These are phyloP conservation scores for Verticillium dahliae DNA, from an alignment of 2,329 filamentous ascomycete genomes.

Conservation along the genomic window DNA sequence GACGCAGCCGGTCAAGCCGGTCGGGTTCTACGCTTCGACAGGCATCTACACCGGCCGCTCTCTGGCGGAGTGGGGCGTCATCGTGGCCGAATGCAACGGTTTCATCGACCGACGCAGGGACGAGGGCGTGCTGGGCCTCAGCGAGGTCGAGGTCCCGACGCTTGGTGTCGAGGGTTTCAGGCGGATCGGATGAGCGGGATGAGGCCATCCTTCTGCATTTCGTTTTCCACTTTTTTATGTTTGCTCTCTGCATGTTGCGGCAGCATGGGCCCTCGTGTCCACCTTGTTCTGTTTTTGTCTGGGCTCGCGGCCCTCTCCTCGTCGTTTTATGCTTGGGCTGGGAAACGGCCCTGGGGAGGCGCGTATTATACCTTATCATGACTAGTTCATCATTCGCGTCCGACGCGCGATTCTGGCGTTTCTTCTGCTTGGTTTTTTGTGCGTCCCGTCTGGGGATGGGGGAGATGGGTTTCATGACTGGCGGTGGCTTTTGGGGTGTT, in stretches of 20 bases:
- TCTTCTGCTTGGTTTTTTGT: neutral
- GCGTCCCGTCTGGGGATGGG: neutral
- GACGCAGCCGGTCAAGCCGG: conserved; percentile 38
- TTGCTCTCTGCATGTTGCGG: neutral
- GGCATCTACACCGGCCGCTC: conserved; percentile 64
- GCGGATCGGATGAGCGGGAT: conserved; percentile 8
- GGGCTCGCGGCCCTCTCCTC: neutral
- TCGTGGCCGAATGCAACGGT: conserved; percentile 73
- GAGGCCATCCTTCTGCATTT: neutral
- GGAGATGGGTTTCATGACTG: no score
- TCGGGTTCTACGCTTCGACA: conserved; percentile 35
- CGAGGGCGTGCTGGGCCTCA: conserved; percentile 62
- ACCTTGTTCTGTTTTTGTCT: neutral
- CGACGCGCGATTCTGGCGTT: neutral
- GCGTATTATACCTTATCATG: neutral
- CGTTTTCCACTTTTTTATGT: neutral
- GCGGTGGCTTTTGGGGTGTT: no score
- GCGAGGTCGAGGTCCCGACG: conserved; percentile 55
- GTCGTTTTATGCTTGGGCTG: neutral
- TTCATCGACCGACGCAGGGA: conserved; percentile 71
- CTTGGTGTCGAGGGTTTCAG: conserved; percentile 36
- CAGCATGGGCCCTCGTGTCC: neutral
- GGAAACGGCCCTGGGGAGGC: neutral
- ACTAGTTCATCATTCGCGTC: neutral
- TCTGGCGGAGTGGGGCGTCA: conserved; percentile 70